Conservation (phyloP, 306 rosid species). For the Clitoria ternatea region DNA sequence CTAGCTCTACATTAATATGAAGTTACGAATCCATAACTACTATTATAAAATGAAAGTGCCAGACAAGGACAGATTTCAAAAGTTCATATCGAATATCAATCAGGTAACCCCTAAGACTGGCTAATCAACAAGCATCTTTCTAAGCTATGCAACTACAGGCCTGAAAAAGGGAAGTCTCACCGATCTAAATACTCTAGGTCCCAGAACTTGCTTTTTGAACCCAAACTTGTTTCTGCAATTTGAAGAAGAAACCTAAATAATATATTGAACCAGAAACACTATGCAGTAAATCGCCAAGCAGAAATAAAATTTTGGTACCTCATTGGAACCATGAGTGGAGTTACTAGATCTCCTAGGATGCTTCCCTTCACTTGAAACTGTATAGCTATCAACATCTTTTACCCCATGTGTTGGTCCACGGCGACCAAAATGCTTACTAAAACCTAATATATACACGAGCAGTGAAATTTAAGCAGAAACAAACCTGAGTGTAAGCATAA, state of each 20-base stretch:
- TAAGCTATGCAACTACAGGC: constrained; percentile 15
- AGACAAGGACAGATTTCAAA: background rate
- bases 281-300: background rate
- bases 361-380: constrained; percentile 54
- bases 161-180: constrained; percentile 41
- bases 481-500: background rate
- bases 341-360: constrained; percentile 45
- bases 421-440: constrained; percentile 53
- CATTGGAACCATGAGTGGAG: constrained; percentile 60
- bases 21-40: background rate
- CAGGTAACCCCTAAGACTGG: background rate
- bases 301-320: constrained; percentile 42
- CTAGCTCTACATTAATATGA: background rate
- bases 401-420: constrained; percentile 45
- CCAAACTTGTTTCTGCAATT: constrained; percentile 82
- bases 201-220: constrained; percentile 80
- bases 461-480: background rate
- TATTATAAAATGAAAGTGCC: background rate
- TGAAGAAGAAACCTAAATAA: constrained; percentile 9
- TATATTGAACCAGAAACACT: constrained; percentile 10
- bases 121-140: constrained; percentile 22
- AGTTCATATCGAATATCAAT: constrained; percentile 10
- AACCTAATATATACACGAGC: constrained; percentile 38
- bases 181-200: constrained; percentile 43
- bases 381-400: constrained; percentile 56